Evolutionary conservation across 2,329 filamentous ascomycete species (phyloP).

Genomic region (Colletotrichum sp.): DNA sequence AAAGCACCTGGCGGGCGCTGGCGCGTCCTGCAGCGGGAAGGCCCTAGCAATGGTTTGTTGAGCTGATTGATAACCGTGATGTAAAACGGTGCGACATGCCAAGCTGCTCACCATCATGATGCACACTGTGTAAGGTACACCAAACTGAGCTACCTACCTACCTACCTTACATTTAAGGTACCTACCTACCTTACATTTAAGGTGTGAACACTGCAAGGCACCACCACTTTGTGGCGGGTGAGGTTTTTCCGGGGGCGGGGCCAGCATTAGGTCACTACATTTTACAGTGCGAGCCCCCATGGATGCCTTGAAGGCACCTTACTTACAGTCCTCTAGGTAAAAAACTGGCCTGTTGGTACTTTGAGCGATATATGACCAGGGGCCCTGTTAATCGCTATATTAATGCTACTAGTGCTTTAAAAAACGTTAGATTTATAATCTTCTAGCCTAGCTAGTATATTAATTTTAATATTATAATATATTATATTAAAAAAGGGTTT

Average conservation of each 20-base stretch:
- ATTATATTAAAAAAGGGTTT: too few species aligned
- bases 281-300: not conserved
- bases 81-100: conserved; percentile 2
- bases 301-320: not conserved
- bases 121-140: not conserved
- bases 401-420: too few species aligned
- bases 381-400: too few species aligned
- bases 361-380: too few species aligned
- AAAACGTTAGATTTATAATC: too few species aligned
- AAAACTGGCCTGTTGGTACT: too few species aligned
- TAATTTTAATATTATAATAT: too few species aligned
- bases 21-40: not conserved
- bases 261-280: not conserved
- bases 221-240: too few species aligned
- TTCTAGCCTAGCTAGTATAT: too few species aligned
- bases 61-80: conserved; percentile 15
- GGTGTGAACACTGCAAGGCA: not conserved
- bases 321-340: not conserved
- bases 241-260: not conserved
- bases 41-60: not conserved
- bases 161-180: not conserved
- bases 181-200: too few species aligned
- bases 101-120: not conserved
- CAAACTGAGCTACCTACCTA: too few species aligned
- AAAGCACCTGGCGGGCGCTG: conserved; percentile 1